Conservation (phyloP, 78 protist species). For the Dictyostelium citrinum region DNA sequence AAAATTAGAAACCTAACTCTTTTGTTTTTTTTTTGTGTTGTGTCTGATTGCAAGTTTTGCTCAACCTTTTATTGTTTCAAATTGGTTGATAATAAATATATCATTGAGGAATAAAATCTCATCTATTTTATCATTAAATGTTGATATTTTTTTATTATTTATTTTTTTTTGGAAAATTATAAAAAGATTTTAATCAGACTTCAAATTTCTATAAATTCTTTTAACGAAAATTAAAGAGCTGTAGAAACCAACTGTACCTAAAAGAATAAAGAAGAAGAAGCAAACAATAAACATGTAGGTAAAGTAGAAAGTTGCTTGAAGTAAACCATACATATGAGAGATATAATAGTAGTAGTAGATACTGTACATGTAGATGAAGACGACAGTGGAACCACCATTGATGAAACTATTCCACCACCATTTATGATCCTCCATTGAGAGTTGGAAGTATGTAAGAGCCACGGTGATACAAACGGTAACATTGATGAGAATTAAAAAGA, state of each 20-base stretch:
- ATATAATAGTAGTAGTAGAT: slow-evolving; percentile 89
- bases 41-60: too few species aligned
- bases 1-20: background rate
- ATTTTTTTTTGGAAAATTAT: background rate
- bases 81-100: too few species aligned
- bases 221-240: slow-evolving; percentile 91
- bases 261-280: slow-evolving; percentile 92
- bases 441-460: slow-evolving; percentile 97
- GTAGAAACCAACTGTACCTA: slow-evolving; percentile 95
- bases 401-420: slow-evolving; percentile 97
- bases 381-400: slow-evolving; percentile 92
- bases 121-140: too few species aligned
- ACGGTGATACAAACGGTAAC: slow-evolving; percentile 97
- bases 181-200: slow-evolving; percentile 84
- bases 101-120: too few species aligned
- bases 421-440: slow-evolving; percentile 95
- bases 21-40: background rate
- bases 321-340: slow-evolving; percentile 94
- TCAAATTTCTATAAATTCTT: slow-evolving; percentile 89
- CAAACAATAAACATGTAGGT: slow-evolving; percentile 94
- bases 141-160: background rate
- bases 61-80: too few species aligned
- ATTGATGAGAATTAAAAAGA: slow-evolving; percentile 89
- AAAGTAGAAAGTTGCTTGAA: slow-evolving; percentile 95
- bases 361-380: slow-evolving; percentile 90